Percentiles rank a stretch among this genome's conserved stretches.
phyloP scores from a whole-genome alignment of 2,329 filamentous ascomycete species.

The Pestalotiopsis sp. region DNA sequence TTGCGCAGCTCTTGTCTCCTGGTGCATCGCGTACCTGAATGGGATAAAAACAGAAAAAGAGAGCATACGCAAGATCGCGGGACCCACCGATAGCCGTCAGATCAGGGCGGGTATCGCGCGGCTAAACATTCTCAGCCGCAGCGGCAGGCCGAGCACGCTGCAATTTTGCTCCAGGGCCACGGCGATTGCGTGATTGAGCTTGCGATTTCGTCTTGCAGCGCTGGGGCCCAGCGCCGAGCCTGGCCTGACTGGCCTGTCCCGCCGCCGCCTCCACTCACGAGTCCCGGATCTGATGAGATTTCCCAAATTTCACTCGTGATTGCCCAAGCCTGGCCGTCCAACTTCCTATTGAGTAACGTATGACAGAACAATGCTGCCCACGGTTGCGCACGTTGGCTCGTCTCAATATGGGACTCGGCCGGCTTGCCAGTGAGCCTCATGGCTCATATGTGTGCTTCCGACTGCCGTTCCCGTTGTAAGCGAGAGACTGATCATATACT shows the following conservation, averaged over 20 bases:
- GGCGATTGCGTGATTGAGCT: conserved; percentile 7
- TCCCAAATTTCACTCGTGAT: conserved; percentile 4
- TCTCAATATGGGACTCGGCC: not conserved
- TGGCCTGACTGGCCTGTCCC: not conserved
- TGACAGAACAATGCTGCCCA: not conserved
- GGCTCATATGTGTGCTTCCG: not conserved
- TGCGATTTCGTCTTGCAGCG: conserved; percentile 9
- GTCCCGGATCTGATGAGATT: not conserved
- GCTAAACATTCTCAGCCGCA: conserved; percentile 13
- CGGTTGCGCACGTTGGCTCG: not conserved
- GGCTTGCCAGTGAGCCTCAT: not conserved
- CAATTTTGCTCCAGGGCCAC: not conserved
- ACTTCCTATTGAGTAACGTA: conserved; percentile 7
- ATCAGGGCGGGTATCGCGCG: conserved; percentile 4
- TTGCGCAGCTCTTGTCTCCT: not conserved
- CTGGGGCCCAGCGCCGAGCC: conserved; percentile 6
- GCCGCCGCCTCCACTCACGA: not conserved
- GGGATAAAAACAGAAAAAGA: not conserved
- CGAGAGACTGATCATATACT: not conserved
- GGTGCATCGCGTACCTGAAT: not conserved
- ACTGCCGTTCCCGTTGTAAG: not conserved
- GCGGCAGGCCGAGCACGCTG: conserved; percentile 2
- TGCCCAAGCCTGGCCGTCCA: not conserved
- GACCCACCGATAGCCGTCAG: conserved; percentile 8
- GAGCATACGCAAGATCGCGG: not conserved